Evolutionary conservation across 176 grass and related monocot species (phyloP), one percentile per base, ranked within the genome.

Genomic region (Bolboschoenus planiculmis): DNA sequence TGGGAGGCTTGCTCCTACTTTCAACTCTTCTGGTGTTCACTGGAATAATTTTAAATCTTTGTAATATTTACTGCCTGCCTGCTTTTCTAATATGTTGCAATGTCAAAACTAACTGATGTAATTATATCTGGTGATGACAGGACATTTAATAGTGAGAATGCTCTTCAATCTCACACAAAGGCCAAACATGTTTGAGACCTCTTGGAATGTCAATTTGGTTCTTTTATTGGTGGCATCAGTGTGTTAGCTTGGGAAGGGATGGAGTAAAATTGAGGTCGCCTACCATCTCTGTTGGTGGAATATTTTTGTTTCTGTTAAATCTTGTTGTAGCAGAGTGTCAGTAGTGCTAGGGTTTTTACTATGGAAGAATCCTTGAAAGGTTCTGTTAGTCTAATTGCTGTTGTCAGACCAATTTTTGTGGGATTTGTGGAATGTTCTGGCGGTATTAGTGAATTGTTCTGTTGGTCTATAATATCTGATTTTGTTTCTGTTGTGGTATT

Each of bases 121-220:
- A 48, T 7, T 20, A 29, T 11, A 0, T 11, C 16, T 84, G 3
- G 20, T 35, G 42, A 57, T 43, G 46, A 30, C 81, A 97, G 95
- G 78, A 91, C 85, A 3, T 97, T 97, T 75, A 94, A 89, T 85
- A 92, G 87, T 37, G 92, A 94, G 4, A 90, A 66, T 65, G 90
- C 90, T 53, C 87, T 92, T 53, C 80, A 86, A 79, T 54, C 92
- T 82, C 95, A 97, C 85, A 43, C 92, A 0, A 91, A 90, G 42
- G 95, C 92, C 0, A 97, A 97, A 81, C 95, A 94, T 21, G 44
- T 39, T 31, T 82, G 29, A 75, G 14, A n/a, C n/a, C n/a, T n/a
- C n/a, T n/a, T n/a, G 13, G 65, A 8, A n/a, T 36, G 2, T 67
- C 16, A 9, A 39, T 4, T 40, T 1, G 4, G 35, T 68, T 68